Evolutionary conservation across 2,329 filamentous ascomycete genomes (phyloP), one percentile per base, ranked within the genome.

Genomic region (Hymenoscyphus albidus): DNA sequence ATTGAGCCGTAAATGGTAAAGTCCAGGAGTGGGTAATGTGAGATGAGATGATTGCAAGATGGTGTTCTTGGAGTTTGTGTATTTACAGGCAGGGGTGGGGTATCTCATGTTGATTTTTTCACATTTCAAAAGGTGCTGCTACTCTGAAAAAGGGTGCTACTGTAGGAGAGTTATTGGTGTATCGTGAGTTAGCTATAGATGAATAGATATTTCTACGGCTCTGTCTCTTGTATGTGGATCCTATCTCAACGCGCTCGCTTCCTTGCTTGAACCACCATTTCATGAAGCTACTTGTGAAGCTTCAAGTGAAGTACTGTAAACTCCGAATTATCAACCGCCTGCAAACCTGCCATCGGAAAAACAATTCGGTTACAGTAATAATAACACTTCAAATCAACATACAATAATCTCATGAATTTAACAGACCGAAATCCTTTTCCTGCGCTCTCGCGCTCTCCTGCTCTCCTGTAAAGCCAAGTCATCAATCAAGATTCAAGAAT

Each of bases 1-100:
- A 90, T 98, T 70, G 83, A 70, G 14, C 74, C 60, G 10, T 62
- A 35, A 62, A 31, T 55, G 5, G 14, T 9, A 9, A 35, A 7
- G 9, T 35, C 35, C 4, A 3, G 48, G 18, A 27, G 18, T 31
- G 48, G 22, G 22, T 57, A 57, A 57, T 57, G 55, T 57, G 44
- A 22, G 44, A 51, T 51, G 55, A 57, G 55, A 57, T n/a, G 55
- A 18, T 54, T 57, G 32, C 55, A 38, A 57, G 22, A 57, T 18
- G 31, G 55, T 35, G 55, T 57, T 54, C 22, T n/a, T 7, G 55
- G 55, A 38, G 31, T 57, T 27, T 57, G 31, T 32, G 55, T 27
- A 57, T 57, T 57, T 57, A 57, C 13, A 35, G 12, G 5, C 31
- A 10, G 14, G 35, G 55, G 27, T 27, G 55, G 55, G 22, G 27